A percentile compares a stretch with the other conserved stretches of the same genome.
Conservation (phyloP, 352 stramenopile species). For the Globisporangium barbulae region DNA sequence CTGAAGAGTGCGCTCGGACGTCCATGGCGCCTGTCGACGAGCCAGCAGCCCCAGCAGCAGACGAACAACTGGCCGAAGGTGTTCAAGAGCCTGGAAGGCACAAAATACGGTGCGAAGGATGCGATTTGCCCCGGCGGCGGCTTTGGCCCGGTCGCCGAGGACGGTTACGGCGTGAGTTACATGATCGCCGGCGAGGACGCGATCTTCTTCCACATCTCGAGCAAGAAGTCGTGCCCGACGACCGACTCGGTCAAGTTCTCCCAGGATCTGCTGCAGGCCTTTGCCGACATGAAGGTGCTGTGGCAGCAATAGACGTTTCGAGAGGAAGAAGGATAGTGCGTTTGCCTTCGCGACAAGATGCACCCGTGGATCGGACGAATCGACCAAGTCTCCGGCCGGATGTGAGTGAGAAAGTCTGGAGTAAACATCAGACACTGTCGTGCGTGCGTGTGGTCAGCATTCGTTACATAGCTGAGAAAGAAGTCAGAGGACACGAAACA, state of each 20-base stretch:
- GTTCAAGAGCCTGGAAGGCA: conserved; percentile 55
- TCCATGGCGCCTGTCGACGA: conserved; percentile 87
- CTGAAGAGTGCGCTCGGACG: conserved; percentile 81
- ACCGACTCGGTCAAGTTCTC: conserved; percentile 85
- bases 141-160: conserved; percentile 87
- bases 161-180: conserved; percentile 91
- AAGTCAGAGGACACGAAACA: neutral
- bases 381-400: too few species aligned
- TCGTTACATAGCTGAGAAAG: neutral
- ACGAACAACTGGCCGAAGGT: conserved; percentile 79
- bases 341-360: neutral
- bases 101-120: conserved; percentile 55
- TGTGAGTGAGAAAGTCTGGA: too few species aligned
- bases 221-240: conserved; percentile 70
- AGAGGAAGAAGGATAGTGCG: neutral
- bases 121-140: conserved; percentile 76
- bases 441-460: neutral
- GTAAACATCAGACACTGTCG: neutral
- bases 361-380: neutral
- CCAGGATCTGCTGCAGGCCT: conserved; percentile 66
- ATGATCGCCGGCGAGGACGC: conserved; percentile 88
- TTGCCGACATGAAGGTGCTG: conserved; percentile 77
- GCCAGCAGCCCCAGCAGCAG: conserved; percentile 89
- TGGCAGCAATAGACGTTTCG: conserved; percentile 28
- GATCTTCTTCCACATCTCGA: conserved; percentile 91